Evolutionary conservation across 371 early-diverging fungal genomes (phyloP).

Genomic region (Pancytospora philotis): DNA sequence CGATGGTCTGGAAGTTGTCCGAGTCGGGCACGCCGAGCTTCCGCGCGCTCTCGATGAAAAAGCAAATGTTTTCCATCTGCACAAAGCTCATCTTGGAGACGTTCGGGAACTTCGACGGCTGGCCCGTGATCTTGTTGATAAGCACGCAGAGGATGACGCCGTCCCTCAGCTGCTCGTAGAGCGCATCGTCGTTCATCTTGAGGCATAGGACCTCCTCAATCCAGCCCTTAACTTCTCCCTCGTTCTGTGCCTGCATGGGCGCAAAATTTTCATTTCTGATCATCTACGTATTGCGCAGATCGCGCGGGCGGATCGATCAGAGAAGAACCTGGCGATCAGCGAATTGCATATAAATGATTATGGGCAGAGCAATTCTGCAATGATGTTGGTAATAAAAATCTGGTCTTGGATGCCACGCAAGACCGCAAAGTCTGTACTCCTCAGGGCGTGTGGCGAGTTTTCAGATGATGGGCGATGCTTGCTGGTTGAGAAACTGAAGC

Average conservation of each 20-base stretch:
- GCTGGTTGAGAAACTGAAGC: too few species aligned
- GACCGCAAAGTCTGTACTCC: too few species aligned
- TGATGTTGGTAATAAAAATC: too few species aligned
- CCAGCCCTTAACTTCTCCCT: constrained; percentile 39
- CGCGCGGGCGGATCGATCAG: too few species aligned
- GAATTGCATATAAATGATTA: too few species aligned
- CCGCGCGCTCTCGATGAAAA: constrained; percentile 65
- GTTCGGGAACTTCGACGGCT: constrained; percentile 62
- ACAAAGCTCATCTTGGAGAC: constrained; percentile 68
- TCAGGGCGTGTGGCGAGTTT: too few species aligned
- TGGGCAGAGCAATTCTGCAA: too few species aligned
- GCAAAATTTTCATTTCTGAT: too few species aligned
- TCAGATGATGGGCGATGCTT: too few species aligned
- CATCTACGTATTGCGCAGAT: too few species aligned
- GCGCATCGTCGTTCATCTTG: constrained; percentile 2
- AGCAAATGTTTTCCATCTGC: constrained; percentile 73
- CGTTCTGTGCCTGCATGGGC: neutral
- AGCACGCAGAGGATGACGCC: constrained; percentile 72
- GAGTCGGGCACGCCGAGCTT: constrained; percentile 67
- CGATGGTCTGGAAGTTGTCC: constrained; percentile 76
- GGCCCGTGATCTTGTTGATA: constrained; percentile 63
- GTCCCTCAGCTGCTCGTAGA: constrained; percentile 58
- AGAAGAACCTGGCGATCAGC: too few species aligned
- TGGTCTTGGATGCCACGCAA: too few species aligned
- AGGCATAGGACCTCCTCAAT: constrained; percentile 29